These are phyloP conservation scores for Hypocrella siamensis DNA, from an alignment of 2,329 filamentous ascomycete genomes.

Conservation along the genomic window DNA sequence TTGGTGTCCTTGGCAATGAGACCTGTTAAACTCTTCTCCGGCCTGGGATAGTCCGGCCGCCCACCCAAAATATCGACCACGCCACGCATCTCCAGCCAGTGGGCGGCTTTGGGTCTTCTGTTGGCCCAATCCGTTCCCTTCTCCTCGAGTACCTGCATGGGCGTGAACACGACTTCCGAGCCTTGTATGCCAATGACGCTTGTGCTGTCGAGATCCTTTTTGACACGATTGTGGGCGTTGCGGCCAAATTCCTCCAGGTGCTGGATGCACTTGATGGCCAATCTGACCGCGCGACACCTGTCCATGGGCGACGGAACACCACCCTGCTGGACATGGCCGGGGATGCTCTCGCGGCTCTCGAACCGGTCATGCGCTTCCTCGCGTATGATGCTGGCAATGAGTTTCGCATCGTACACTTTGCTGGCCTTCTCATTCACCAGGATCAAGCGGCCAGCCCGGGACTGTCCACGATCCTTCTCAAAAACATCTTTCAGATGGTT, in stretches of 20 bases:
- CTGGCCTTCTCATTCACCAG: conserved; percentile 94
- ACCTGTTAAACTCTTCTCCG: conserved; percentile 34
- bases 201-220: conserved; percentile 55
- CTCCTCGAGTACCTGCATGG: conserved; percentile 67
- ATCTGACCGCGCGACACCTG: conserved; percentile 74
- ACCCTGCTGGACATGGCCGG: conserved; percentile 88
- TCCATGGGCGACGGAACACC: conserved; percentile 93
- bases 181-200: conserved; percentile 87
- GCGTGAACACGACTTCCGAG: conserved; percentile 73
- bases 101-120: conserved; percentile 66
- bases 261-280: conserved; percentile 89
- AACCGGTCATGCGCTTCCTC: conserved; percentile 87
- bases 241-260: conserved; percentile 69
- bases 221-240: conserved; percentile 49
- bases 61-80: conserved; percentile 77
- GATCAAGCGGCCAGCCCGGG: conserved; percentile 81
- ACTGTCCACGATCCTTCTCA: conserved; percentile 69
- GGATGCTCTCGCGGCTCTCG: conserved; percentile 80
- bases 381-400: conserved; percentile 90
- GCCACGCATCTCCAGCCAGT: conserved; percentile 69
- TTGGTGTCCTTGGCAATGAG: conserved; percentile 44
- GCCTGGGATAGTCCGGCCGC: conserved; percentile 37
- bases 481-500: conserved; percentile 79
- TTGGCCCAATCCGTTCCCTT: conserved; percentile 88
- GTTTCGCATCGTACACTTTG: conserved; percentile 76